Evolutionary conservation across 2,329 filamentous ascomycete genomes (phyloP).

Genomic region (Ilyonectria destructans): DNA sequence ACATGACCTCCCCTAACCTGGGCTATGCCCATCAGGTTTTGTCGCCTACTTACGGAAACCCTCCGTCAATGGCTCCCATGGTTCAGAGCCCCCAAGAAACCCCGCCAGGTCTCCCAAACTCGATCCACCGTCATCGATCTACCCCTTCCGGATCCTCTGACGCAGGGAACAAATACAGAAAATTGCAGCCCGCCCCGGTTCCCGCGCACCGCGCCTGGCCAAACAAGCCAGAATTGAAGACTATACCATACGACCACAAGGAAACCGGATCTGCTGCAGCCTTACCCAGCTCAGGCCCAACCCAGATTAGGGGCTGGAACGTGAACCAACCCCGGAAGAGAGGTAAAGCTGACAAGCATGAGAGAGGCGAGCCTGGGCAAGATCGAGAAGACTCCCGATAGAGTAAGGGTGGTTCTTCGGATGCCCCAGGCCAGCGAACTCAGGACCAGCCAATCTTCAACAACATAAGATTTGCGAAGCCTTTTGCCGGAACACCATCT

Average conservation of each 20-base stretch:
- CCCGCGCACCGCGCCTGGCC: constrained; percentile 66
- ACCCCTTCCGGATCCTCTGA: constrained; percentile 58
- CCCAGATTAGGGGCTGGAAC: constrained; percentile 72
- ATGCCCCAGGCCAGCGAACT: constrained; percentile 39
- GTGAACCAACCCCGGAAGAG: constrained; percentile 60
- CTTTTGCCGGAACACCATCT: constrained; percentile 40
- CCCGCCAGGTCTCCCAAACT: constrained; percentile 50
- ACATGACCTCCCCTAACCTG: constrained; percentile 55
- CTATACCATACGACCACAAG: constrained; percentile 74
- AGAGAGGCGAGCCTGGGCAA: constrained; percentile 51
- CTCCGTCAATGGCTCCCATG: constrained; percentile 51
- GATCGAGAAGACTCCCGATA: constrained; percentile 60
- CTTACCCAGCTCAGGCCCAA: constrained; percentile 70
- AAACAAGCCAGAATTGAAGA: constrained; percentile 69
- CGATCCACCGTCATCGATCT: constrained; percentile 56
- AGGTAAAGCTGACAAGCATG: constrained; percentile 55
- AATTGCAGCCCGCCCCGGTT: constrained; percentile 72
- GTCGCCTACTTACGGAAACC: constrained; percentile 58
- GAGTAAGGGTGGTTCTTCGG: constrained; percentile 51
- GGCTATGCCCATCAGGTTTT: constrained; percentile 53
- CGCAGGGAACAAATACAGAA: constrained; percentile 67
- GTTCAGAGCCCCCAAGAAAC: constrained; percentile 57
- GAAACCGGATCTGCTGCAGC: constrained; percentile 71
- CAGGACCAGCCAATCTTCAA: constrained; percentile 36
- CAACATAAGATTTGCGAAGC: constrained; percentile 47